Evolutionary conservation across 257 asterid species (phyloP).

Genomic region (Solanum habrochaites): DNA sequence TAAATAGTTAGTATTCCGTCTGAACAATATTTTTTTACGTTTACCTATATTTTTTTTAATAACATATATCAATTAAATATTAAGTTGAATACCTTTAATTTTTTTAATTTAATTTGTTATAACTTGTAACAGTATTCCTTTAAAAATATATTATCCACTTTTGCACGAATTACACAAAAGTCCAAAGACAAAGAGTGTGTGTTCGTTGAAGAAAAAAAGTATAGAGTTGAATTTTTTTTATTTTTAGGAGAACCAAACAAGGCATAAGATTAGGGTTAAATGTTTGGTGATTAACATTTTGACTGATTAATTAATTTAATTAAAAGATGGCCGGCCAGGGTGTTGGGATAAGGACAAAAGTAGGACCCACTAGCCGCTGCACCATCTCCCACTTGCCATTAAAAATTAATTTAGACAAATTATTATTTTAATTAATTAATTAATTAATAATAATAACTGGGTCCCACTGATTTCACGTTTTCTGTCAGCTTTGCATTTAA

Average conservation of each 20-base stretch:
- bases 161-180: neutral
- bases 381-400: slow-evolving; percentile 12
- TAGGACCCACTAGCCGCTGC: slow-evolving; percentile 19
- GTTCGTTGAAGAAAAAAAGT: neutral
- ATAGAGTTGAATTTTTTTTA: neutral
- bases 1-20: neutral
- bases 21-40: neutral
- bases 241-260: neutral
- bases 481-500: neutral
- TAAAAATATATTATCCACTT: neutral
- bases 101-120: neutral
- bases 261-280: neutral
- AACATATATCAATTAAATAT: neutral
- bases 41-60: neutral
- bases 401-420: neutral
- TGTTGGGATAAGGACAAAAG: slow-evolving; percentile 11
- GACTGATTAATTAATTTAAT: neutral
- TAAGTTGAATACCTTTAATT: neutral
- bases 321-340: slow-evolving; percentile 17
- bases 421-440: neutral
- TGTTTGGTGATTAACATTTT: neutral
- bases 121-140: neutral
- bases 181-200: neutral
- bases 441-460: neutral
- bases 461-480: neutral